phyloP scores from a whole-genome alignment of 1,284 basidiomycete genomes.

The Melampsora larici-populina region DNA sequence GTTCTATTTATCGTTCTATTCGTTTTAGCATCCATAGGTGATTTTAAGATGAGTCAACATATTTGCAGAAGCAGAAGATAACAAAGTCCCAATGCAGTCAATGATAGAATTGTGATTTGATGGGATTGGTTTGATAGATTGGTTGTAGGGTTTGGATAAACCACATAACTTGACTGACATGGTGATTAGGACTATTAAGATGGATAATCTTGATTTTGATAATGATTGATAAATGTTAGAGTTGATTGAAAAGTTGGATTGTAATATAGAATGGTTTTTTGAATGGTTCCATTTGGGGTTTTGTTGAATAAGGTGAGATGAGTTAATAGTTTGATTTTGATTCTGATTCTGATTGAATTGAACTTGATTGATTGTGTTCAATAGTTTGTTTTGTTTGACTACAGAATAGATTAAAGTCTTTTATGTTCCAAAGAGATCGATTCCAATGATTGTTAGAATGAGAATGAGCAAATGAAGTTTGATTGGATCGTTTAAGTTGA shows the following conservation, averaged over 20 bases:
- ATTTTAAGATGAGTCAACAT: constrained; percentile 93
- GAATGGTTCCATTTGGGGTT: background rate
- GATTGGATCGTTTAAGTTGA: no score
- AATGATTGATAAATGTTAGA: constrained; percentile 75
- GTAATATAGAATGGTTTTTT: background rate
- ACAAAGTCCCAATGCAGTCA: constrained; percentile 83
- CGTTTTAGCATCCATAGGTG: constrained; percentile 97
- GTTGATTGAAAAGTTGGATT: no score
- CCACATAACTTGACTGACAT: constrained; percentile 89
- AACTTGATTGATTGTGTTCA: background rate
- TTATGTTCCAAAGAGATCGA: no score
- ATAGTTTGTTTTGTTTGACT: no score
- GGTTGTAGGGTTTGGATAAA: no score
- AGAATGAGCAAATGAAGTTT: no score
- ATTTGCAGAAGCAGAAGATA: constrained; percentile 91
- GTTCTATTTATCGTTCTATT: constrained; percentile 82
- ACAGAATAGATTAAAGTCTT: no score
- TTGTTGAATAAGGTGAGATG: constrained; percentile 42
- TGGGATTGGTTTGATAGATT: background rate
- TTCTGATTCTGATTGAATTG: background rate
- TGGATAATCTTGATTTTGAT: constrained; percentile 79
- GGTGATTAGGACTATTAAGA: constrained; percentile 80
- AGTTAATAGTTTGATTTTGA: background rate
- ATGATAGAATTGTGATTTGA: constrained; percentile 60
- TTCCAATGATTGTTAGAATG: no score